Percentiles rank a stretch among this genome's conserved stretches.
phyloP scores from a whole-genome alignment of 495 filamentous ascomycete species.

The Talaromyces liani region DNA sequence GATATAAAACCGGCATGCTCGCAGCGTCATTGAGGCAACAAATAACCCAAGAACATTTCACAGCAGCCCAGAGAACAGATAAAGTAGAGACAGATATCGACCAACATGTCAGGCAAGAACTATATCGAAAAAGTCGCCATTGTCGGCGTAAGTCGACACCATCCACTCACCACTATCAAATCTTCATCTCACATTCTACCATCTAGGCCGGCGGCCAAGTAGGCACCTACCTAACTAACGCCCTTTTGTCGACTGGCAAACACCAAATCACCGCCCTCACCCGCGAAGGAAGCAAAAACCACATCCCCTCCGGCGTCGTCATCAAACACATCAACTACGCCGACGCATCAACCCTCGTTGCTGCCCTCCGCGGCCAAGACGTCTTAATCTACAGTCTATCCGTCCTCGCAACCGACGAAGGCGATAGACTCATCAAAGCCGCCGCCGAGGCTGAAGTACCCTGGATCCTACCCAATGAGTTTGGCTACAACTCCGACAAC shows the following conservation, averaged over 20 bases:
- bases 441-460: conserved; percentile 53
- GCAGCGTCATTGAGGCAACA: not conserved
- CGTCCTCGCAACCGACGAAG: conserved; percentile 27
- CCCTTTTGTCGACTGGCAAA: conserved; percentile 40
- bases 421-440: conserved; percentile 43
- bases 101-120: conserved; percentile 26
- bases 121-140: conserved; percentile 38
- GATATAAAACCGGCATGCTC: not conserved
- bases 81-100: not conserved
- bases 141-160: conserved; percentile 32
- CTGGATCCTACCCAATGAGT: conserved; percentile 58
- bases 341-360: conserved; percentile 31
- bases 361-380: conserved; percentile 42
- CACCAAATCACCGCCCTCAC: conserved; percentile 47
- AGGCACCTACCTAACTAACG: conserved; percentile 46
- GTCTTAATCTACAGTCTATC: conserved; percentile 53
- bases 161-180: not conserved
- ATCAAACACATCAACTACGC: conserved; percentile 39
- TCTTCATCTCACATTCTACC: not conserved
- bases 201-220: conserved; percentile 42
- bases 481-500: conserved; percentile 33
- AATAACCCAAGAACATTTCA: not conserved
- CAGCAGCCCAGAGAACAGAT: too few relatives aligned
- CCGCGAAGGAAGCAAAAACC: conserved; percentile 30
- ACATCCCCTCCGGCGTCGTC: conserved; percentile 35